Base-by-base conservation (phyloP, 148 eudicot species). In the Rhododendron simsii region DNA sequence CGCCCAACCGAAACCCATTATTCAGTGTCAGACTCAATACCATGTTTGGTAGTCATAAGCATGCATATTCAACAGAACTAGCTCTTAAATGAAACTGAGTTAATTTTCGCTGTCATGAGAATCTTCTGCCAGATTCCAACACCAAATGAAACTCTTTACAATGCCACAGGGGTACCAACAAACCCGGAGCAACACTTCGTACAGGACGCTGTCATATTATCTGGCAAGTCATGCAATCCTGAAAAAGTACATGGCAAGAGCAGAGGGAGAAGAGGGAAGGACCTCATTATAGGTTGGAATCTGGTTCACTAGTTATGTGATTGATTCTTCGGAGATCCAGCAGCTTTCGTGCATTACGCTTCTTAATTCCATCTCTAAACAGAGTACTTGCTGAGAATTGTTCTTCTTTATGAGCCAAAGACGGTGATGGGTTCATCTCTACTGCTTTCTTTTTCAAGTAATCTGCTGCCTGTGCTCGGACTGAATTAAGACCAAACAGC, bases 291-390 rank as follows among this genome's bases (percentile, higher is more conserved):
- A 48, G 77, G 9, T 69, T 71, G 69, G 55, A 59, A 44, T 77
- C 50, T 76, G 83, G 73, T 82, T 47, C 47, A 53, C 15, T 69
- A 23, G 44, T 76, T 61, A 83, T 55, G 48, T 83, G 84, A 86
- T 81, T 75, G 86, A 85, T 87, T 78, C 80, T 85, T 87, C 82
- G 92, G 78, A 85, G 89, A 7, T 84, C 88, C 45, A 76, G 88
- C 84, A 96, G 86, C 55, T 90, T 93, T 55, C 91, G 92, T n/a
- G 73, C 57, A 47, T 96, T 95, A 51, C 88, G 94, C 90, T 83
- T 90, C 87, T 86, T 95, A 87, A 93, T 92, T 84, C 96, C 99
- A 87, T 91, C 89, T 90, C 91, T 94, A 83, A 91, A 96, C 87
- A 86, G 89, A 79, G 91, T 87, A 91, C 95, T 95, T 84, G 94